Evolutionary conservation across 2,329 filamentous ascomycete genomes (phyloP).

Genomic region (Nannizzia gypsea): DNA sequence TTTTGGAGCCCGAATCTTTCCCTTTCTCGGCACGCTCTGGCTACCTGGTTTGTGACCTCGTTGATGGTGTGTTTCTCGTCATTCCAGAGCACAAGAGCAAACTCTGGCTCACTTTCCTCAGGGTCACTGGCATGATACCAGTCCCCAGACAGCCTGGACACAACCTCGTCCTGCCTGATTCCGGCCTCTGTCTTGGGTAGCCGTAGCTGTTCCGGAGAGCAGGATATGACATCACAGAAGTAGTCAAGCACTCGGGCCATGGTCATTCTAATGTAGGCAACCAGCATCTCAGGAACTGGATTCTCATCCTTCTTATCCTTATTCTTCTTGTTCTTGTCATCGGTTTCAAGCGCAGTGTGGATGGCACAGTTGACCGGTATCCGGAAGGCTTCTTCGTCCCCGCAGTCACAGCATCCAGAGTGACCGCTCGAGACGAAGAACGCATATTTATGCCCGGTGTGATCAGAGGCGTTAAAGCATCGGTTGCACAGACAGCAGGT

Average conservation of each 20-base stretch:
- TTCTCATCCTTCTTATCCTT: slow-evolving; percentile 45
- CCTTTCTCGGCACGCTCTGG: slow-evolving; percentile 69
- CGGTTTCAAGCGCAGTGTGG: slow-evolving; percentile 56
- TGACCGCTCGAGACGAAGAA: slow-evolving; percentile 82
- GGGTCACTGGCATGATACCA: slow-evolving; percentile 59
- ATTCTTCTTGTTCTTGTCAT: slow-evolving; percentile 35
- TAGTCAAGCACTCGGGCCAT: slow-evolving; percentile 81
- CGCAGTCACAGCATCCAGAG: slow-evolving; percentile 93
- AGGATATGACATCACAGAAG: slow-evolving; percentile 94
- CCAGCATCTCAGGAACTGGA: slow-evolving; percentile 62
- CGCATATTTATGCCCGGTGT: slow-evolving; percentile 82
- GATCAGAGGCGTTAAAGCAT: slow-evolving; percentile 92
- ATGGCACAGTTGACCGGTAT: slow-evolving; percentile 83
- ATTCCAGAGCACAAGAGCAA: slow-evolving; percentile 84
- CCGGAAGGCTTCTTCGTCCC: slow-evolving; percentile 89
- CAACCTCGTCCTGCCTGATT: slow-evolving; percentile 68
- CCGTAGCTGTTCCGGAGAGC: slow-evolving; percentile 88
- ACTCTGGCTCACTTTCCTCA: slow-evolving; percentile 56
- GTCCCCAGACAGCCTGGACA: slow-evolving; percentile 62
- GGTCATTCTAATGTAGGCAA: slow-evolving; percentile 70
- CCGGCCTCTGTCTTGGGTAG: slow-evolving; percentile 71
- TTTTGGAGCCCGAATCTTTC: slow-evolving; percentile 56
- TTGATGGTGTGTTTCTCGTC: slow-evolving; percentile 95
- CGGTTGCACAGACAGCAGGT: slow-evolving; percentile 89
- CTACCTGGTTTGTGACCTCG: slow-evolving; percentile 82